Base-by-base conservation (phyloP, 2,329 filamentous ascomycete species). In the Aspergillus sp. region DNA sequence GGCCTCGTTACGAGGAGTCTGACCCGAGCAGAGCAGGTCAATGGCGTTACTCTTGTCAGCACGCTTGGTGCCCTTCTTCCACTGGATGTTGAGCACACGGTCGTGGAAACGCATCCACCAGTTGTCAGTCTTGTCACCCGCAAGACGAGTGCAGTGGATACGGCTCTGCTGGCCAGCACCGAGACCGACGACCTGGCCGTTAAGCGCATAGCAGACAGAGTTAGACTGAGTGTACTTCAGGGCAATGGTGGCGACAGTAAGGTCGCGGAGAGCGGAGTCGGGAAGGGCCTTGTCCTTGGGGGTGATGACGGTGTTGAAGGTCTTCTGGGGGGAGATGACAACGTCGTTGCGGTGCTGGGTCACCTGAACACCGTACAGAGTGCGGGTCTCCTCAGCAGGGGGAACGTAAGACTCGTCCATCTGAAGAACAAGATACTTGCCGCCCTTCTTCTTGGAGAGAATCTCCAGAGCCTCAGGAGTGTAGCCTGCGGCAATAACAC, bases 41-140 rank as follows among this genome's bases (percentile, higher is more conserved):
- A 97, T 96, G 53, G 90, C 91, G 67, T 98, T 98, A 76, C 87
- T 94, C 82, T 97, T 98, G 69, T 96, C 91, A 37, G 93, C 81
- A 45, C 93, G 83, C 83, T 97, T 97, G 64, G 87, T 89, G 59
- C 93, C 91, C 75, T 93, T 91, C 80, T 95, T 96, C 88, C 90
- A 98, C 75, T 91, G 88, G 67, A 98, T 85, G 62, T 75, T 78
- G 39, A 97, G 78, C 9, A 93, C 88, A 42, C 88, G 85, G 57
- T 88, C 85, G 75, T 96, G 88, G 82, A 97, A 97, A 61, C 93
- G 87, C 78, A 98, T 86, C 93, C 91, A 98, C 91, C 91, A 97
- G 78, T 95, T 96, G 71, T 98, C 93, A 39, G 90, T 89, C 78
- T 98, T 98, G 76, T 97, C 91, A 48, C 93, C 93, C 8, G 93